These are phyloP conservation scores for Xylaria sp. DNA, from an alignment of 2,329 filamentous ascomycete species.

Conservation along the genomic window DNA sequence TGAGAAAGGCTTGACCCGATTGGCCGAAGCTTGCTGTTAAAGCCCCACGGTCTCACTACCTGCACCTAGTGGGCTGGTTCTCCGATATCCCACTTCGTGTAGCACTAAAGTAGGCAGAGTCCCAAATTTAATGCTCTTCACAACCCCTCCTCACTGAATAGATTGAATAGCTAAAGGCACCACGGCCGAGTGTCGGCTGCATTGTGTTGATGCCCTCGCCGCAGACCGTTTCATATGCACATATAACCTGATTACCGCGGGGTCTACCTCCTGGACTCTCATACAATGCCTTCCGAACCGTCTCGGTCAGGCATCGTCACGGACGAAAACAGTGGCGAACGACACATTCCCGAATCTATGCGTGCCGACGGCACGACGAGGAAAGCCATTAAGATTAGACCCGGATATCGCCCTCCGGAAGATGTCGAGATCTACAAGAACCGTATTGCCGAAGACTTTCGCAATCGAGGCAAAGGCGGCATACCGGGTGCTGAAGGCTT, in stretches of 20 bases:
- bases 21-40: constrained; percentile 49
- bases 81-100: constrained; percentile 1
- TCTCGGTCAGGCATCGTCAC: constrained; percentile 80
- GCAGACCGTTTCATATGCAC: constrained; percentile 5
- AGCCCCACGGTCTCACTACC: constrained; percentile 26
- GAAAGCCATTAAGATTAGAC: constrained; percentile 92
- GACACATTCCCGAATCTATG: constrained; percentile 87
- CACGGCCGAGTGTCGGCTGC: constrained; percentile 12
- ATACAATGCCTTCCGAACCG: constrained; percentile 58
- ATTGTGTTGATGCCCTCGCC: neutral
- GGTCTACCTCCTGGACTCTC: neutral
- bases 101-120: neutral
- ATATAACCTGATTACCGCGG: constrained; percentile 2
- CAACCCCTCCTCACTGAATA: constrained; percentile 4
- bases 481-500: constrained; percentile 79
- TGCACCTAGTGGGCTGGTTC: constrained; percentile 11
- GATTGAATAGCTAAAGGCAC: constrained; percentile 1
- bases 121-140: constrained; percentile 7
- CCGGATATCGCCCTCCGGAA: constrained; percentile 93
- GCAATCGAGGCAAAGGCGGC: constrained; percentile 75
- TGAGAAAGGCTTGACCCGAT: constrained; percentile 48
- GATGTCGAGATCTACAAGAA: constrained; percentile 98
- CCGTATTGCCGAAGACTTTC: constrained; percentile 85
- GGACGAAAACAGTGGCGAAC: constrained; percentile 78
- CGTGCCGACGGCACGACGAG: constrained; percentile 91